Evolutionary conservation across 148 eudicot genomes (phyloP).

Genomic region (Rhododendron griersonianum): DNA sequence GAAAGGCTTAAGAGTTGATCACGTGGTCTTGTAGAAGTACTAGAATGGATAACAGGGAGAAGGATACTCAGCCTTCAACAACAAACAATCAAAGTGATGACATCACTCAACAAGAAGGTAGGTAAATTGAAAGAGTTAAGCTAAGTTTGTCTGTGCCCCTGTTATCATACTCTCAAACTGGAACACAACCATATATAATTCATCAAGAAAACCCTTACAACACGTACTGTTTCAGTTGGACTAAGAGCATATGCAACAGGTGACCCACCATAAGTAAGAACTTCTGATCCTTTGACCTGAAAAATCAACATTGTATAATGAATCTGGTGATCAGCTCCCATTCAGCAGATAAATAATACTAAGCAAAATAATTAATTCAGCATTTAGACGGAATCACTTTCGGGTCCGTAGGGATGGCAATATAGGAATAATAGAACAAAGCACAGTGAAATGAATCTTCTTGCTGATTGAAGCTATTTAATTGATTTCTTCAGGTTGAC

Average conservation of each 20-base stretch:
- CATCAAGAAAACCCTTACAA: neutral
- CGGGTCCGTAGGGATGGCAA: neutral
- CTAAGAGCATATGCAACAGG: constrained; percentile 79
- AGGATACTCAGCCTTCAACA: constrained; percentile 2
- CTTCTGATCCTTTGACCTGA: constrained; percentile 92
- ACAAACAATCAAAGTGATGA: neutral
- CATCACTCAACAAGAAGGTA: neutral
- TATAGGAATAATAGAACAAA: neutral
- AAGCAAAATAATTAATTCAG: neutral
- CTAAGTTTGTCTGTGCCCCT: neutral
- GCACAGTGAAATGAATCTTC: neutral
- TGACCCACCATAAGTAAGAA: constrained; percentile 49
- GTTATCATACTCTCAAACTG: neutral
- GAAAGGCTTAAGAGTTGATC: constrained; percentile 9
- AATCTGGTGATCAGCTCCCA: neutral
- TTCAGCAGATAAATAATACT: neutral
- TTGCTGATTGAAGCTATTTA: neutral
- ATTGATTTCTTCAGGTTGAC: neutral
- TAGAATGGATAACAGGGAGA: neutral
- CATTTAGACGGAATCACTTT: neutral
- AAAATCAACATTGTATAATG: neutral
- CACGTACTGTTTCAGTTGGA: constrained; percentile 82
- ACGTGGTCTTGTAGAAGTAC: neutral
- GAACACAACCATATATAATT: neutral
- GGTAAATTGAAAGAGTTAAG: neutral